phyloP scores from a whole-genome alignment of 2,329 filamentous ascomycete species.

The Aspergillus intermedius region DNA sequence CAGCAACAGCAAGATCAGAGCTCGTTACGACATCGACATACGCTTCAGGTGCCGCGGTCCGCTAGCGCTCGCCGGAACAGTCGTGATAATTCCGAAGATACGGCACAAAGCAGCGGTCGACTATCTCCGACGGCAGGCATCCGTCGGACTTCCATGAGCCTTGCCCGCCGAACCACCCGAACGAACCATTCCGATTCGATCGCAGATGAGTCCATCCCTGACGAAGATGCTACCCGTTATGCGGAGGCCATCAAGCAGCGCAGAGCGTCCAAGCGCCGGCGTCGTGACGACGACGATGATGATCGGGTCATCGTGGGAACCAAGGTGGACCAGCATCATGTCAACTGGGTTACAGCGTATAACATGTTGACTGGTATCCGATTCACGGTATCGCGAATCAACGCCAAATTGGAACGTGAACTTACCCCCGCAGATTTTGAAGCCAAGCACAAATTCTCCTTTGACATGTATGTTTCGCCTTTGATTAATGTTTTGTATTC shows the following conservation, averaged over 20 bases:
- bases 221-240: conserved; percentile 88
- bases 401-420: conserved; percentile 89
- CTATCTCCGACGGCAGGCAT: conserved; percentile 66
- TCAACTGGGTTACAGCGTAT: conserved; percentile 96
- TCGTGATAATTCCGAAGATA: conserved; percentile 63
- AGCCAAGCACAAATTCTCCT: conserved; percentile 93
- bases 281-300: conserved; percentile 86
- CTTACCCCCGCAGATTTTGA: conserved; percentile 88
- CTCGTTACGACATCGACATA: conserved; percentile 73
- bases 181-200: conserved; percentile 79
- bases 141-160: conserved; percentile 73
- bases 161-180: conserved; percentile 73
- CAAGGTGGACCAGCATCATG: conserved; percentile 94
- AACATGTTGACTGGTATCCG: conserved; percentile 99
- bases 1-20: conserved; percentile 43
- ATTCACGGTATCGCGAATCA: conserved; percentile 90
- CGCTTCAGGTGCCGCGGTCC: conserved; percentile 73
- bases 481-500: conserved; percentile 27
- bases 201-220: conserved; percentile 73
- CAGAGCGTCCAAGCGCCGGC: conserved; percentile 75
- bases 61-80: conserved; percentile 54
- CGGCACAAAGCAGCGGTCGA: conserved; percentile 59
- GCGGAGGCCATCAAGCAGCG: conserved; percentile 90
- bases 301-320: conserved; percentile 85
- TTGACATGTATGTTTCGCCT: conserved; percentile 71